Evolutionary conservation across 192 early-diverging fungal species (phyloP).

Genomic region (Umbelopsis sp.): DNA sequence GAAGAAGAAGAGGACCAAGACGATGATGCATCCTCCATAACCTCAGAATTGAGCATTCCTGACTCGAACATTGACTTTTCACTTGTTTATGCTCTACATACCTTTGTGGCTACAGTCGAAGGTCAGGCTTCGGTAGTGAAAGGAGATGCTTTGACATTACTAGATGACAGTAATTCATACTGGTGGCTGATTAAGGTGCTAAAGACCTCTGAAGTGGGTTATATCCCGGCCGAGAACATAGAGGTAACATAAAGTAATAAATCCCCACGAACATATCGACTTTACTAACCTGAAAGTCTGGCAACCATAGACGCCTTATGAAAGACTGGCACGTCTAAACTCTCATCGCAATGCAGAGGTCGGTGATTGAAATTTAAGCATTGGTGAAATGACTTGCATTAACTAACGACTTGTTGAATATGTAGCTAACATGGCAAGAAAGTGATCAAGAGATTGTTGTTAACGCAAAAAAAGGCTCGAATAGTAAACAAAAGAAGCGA

Average conservation of each 20-base stretch:
- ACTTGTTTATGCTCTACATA: constrained; percentile 83
- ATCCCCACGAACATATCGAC: background rate
- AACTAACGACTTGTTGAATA: background rate
- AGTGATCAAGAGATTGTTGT: background rate
- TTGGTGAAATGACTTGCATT: background rate
- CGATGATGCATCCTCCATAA: constrained; percentile 48
- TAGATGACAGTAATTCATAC: constrained; percentile 86
- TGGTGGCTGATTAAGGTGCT: constrained; percentile 77
- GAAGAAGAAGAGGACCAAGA: constrained; percentile 32
- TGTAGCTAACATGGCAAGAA: constrained; percentile 1
- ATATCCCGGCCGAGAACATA: constrained; percentile 89
- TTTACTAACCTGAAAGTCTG: background rate
- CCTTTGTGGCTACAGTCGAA: constrained; percentile 83
- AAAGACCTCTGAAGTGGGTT: constrained; percentile 77
- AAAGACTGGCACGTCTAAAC: constrained; percentile 79
- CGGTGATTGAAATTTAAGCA: constrained; percentile 10
- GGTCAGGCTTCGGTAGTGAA: constrained; percentile 83
- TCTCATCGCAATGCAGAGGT: constrained; percentile 71
- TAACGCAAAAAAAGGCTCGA: background rate
- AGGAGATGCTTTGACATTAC: constrained; percentile 74
- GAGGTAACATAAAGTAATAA: constrained; percentile 51
- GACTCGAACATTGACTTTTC: constrained; percentile 73
- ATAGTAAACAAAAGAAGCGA: constrained; percentile 19
- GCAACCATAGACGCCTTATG: constrained; percentile 66
- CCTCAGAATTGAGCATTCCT: constrained; percentile 50